Percentiles rank a stretch among this genome's conserved stretches.
phyloP scores from a whole-genome alignment of 176 grass and related monocot species.

The Dactylis glomerata region DNA sequence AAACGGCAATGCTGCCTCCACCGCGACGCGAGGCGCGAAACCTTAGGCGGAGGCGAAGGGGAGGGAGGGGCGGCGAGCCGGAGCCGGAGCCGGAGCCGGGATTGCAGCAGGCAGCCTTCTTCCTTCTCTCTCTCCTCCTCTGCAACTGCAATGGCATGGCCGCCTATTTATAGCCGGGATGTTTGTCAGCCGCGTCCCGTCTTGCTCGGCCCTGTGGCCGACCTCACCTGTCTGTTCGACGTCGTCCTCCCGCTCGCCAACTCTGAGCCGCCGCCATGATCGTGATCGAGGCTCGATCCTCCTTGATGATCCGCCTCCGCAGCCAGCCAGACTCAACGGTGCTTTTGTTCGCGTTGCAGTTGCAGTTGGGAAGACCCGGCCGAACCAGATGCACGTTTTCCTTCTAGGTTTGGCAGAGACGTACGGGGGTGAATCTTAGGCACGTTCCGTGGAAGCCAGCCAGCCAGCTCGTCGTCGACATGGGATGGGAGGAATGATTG shows the following conservation, averaged over 20 bases:
- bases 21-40: conserved; percentile 21
- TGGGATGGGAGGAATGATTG: not conserved
- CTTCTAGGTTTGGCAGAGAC: not conserved
- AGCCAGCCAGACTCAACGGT: no score
- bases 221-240: not conserved
- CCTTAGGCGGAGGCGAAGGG: conserved; percentile 20
- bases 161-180: conserved; percentile 25
- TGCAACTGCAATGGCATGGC: no score
- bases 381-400: not conserved
- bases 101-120: not conserved
- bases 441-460: not conserved
- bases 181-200: no score
- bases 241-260: not conserved
- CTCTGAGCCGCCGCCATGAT: not conserved
- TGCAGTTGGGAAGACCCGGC: not conserved
- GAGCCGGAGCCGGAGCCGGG: not conserved
- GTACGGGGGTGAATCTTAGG: not conserved
- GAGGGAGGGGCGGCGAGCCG: not conserved
- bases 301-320: no score
- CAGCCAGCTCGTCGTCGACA: not conserved
- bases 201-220: not conserved
- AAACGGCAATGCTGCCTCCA: conserved; percentile 26
- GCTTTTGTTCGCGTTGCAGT: no score
- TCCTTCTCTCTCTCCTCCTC: not conserved
- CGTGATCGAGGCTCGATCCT: no score